A percentile compares a stretch with the other conserved stretches of the same genome.
These are phyloP conservation scores for Sporothrix protearum DNA, from an alignment of 2,329 filamentous ascomycete species.

Conservation along the genomic window DNA sequence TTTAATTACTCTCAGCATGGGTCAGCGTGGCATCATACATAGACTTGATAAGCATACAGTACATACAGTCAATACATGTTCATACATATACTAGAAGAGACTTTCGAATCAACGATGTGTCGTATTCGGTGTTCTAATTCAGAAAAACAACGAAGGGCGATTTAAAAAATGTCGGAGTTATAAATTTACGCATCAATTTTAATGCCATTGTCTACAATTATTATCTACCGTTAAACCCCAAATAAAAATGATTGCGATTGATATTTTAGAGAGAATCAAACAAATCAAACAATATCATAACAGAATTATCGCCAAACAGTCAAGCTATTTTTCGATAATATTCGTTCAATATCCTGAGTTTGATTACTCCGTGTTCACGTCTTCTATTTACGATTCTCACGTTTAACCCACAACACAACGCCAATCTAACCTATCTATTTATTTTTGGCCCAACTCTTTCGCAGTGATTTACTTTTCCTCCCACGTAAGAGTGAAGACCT, in stretches of 20 bases:
- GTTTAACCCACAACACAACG: not conserved
- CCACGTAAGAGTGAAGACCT: constrained; percentile 44
- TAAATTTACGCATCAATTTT: too few species aligned
- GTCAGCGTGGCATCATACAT: not conserved
- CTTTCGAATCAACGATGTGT: not conserved
- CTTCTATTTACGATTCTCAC: not conserved
- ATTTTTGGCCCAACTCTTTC: not conserved
- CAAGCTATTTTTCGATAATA: not conserved
- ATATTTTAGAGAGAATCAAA: too few species aligned
- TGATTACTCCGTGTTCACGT: not conserved
- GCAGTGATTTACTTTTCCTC: constrained; percentile 15
- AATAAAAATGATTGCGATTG: too few species aligned
- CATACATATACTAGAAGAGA: not conserved
- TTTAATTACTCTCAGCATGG: not conserved
- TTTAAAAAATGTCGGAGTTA: too few species aligned
- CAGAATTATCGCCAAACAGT: too few species aligned
- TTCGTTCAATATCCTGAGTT: not conserved
- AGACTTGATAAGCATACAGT: not conserved
- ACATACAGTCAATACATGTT: not conserved
- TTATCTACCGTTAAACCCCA: too few species aligned
- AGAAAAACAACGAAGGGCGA: too few species aligned
- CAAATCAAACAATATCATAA: not conserved
- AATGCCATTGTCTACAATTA: too few species aligned
- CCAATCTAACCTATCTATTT: not conserved
- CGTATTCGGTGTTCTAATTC: too few species aligned